These are phyloP conservation scores for Solanum chiquidenum DNA, from an alignment of 257 asterid genomes.

Conservation along the genomic window DNA sequence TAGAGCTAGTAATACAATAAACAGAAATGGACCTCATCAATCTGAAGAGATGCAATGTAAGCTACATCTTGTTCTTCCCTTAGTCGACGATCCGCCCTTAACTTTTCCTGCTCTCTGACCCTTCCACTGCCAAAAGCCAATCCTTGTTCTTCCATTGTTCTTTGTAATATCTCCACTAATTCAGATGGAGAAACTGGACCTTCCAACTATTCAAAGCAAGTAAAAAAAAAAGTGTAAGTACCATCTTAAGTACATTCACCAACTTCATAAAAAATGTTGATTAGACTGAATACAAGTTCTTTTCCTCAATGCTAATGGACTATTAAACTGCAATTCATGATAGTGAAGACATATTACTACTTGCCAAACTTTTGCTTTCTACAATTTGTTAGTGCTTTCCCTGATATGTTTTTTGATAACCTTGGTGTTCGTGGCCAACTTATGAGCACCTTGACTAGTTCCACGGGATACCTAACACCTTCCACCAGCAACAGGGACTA, in stretches of 20 bases:
- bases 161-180: slow-evolving; percentile 57
- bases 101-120: slow-evolving; percentile 34
- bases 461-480: rapidly evolving
- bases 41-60: slow-evolving; percentile 54
- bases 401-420: background rate
- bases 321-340: background rate
- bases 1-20: background rate
- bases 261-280: background rate
- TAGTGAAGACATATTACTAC: background rate
- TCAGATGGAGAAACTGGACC: slow-evolving; percentile 78
- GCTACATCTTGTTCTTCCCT: slow-evolving; percentile 88
- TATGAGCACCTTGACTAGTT: rapidly evolving
- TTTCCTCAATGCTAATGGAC: background rate
- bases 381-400: background rate
- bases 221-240: background rate
- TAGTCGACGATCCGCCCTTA: slow-evolving; percentile 31
- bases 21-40: slow-evolving; percentile 46
- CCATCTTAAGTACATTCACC: background rate
- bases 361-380: background rate
- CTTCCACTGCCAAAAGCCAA: slow-evolving; percentile 44
- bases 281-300: background rate
- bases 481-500: rapidly evolving
- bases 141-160: slow-evolving; percentile 77
- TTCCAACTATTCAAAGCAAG: slow-evolving; percentile 39
- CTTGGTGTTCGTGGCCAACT: background rate